Evolutionary conservation across 2,329 filamentous ascomycete genomes (phyloP).

Genomic region (Calonectria leucothoes): DNA sequence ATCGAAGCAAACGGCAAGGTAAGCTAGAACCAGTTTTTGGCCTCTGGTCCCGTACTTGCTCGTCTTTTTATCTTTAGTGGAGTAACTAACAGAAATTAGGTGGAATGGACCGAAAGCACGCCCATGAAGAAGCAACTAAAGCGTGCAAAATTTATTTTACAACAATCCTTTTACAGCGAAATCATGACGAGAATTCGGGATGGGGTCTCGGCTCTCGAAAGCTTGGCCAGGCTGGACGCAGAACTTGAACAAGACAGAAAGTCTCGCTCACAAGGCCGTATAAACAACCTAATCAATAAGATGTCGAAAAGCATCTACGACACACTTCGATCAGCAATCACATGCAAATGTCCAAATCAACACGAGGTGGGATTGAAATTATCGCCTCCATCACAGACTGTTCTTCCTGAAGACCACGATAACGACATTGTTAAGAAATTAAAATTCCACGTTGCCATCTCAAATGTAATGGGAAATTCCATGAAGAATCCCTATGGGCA

Average conservation of each 20-base stretch:
- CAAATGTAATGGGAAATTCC: neutral
- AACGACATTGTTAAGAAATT: neutral
- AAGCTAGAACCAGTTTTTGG: neutral
- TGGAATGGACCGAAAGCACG: neutral
- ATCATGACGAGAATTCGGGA: neutral
- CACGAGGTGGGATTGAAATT: neutral
- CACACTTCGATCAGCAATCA: conserved; percentile 1
- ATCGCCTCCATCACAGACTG: neutral
- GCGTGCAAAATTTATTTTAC: neutral
- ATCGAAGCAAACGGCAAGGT: neutral
- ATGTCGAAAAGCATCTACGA: conserved; percentile 4
- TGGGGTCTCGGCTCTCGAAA: conserved; percentile 7
- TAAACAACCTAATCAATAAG: neutral
- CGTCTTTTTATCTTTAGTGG: neutral
- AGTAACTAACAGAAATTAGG: neutral
- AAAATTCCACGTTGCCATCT: neutral
- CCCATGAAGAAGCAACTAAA: neutral
- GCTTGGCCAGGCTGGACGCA: neutral
- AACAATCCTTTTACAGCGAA: neutral
- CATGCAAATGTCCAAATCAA: neutral
- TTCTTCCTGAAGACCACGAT: neutral
- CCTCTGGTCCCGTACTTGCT: neutral
- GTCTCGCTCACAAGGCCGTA: neutral
- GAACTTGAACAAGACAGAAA: conserved; percentile 2
- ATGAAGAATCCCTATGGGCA: neutral